Evolutionary conservation across 352 stramenopile genomes (phyloP).

Genomic region (Phytophthora meadii): DNA sequence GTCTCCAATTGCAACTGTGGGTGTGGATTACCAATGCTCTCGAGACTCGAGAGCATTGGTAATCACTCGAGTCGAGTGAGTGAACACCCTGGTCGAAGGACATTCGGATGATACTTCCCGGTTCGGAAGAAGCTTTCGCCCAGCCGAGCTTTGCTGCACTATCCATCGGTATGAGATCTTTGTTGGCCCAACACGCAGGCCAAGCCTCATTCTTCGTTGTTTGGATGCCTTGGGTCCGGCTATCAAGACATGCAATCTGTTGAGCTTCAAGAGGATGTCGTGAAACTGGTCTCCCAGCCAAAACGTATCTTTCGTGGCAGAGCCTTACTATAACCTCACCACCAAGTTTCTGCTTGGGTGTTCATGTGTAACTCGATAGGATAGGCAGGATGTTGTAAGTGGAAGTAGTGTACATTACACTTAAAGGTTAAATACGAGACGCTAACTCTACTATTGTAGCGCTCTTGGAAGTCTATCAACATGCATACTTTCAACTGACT

Average conservation of each 20-base stretch:
- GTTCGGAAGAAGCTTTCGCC: slow-evolving; percentile 9
- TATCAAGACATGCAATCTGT: slow-evolving; percentile 1
- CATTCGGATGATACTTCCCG: slow-evolving; percentile 27
- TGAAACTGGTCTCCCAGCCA: slow-evolving; percentile 1
- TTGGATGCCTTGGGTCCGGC: neutral
- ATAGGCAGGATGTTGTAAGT: slow-evolving; percentile 2
- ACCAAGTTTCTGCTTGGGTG: slow-evolving; percentile 1
- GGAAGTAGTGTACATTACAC: slow-evolving; percentile 30
- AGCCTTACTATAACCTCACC: no score
- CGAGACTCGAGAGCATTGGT: no score
- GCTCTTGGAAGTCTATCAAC: slow-evolving; percentile 25
- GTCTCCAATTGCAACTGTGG: no score
- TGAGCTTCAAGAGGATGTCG: slow-evolving; percentile 16
- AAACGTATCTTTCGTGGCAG: slow-evolving; percentile 1
- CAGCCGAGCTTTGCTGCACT: slow-evolving; percentile 23
- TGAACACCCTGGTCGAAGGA: slow-evolving; percentile 7
- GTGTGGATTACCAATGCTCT: no score
- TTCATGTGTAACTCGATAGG: slow-evolving; percentile 1
- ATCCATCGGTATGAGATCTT: neutral
- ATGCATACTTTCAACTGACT: slow-evolving; percentile 35
- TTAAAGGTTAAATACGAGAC: slow-evolving; percentile 39
- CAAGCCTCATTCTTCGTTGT: slow-evolving; percentile 1
- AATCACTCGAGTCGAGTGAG: no score
- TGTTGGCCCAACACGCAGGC: neutral
- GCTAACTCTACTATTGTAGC: slow-evolving; percentile 27